Conservation (phyloP, 805 yeast species). For the Saturnispora sekii region DNA sequence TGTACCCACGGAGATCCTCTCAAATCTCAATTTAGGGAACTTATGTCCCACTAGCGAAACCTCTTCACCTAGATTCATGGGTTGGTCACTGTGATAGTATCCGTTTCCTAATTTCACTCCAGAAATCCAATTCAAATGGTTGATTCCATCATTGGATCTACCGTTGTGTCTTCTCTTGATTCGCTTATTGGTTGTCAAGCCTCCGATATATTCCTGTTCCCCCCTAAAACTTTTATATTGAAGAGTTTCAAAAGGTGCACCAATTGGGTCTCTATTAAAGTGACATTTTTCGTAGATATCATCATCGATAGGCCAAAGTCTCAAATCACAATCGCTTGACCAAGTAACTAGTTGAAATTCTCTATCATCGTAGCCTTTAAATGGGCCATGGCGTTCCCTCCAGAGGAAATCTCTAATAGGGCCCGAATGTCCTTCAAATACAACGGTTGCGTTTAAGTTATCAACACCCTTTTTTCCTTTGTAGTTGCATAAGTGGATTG, state of each 20-base stretch:
- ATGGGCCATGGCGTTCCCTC: conserved; percentile 51
- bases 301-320: conserved; percentile 66
- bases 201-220: conserved; percentile 29
- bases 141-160: conserved; percentile 30
- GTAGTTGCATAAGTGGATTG: conserved; percentile 46
- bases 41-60: conserved; percentile 80
- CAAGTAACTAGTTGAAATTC: conserved; percentile 91
- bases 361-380: conserved; percentile 46
- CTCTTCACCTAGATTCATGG: conserved; percentile 80
- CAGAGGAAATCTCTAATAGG: conserved; percentile 84
- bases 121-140: conserved; percentile 84
- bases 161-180: conserved; percentile 21
- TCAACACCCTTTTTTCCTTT: conserved; percentile 29
- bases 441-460: conserved; percentile 41
- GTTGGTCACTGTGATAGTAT: conserved; percentile 29
- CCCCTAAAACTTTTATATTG: conserved; percentile 36
- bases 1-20: conserved; percentile 77
- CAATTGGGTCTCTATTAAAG: conserved; percentile 25
- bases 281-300: conserved; percentile 37
- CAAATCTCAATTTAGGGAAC: conserved; percentile 80
- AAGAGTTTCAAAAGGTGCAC: conserved; percentile 28
- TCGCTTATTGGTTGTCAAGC: conserved; percentile 8
- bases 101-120: conserved; percentile 72
- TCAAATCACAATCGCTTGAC: conserved; percentile 80
- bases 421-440: conserved; percentile 74